Percentiles rank a stretch among this genome's conserved stretches.
Conservation (phyloP, 345 rosid species). For the Passiflora organensis region DNA sequence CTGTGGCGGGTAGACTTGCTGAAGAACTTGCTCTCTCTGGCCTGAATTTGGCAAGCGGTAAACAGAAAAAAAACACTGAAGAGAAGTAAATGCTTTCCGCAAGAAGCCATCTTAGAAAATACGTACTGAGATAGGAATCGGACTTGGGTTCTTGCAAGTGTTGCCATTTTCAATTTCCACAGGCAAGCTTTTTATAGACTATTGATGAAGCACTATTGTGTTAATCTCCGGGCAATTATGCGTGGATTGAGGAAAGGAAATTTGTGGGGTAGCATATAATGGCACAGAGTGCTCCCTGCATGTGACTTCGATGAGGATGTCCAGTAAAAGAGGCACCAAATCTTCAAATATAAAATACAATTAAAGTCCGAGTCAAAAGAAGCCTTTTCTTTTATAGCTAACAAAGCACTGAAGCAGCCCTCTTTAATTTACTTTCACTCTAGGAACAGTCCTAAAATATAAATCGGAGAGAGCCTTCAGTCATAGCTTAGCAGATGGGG, state of each 20-base stretch:
- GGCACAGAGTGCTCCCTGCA: slow-evolving; percentile 23
- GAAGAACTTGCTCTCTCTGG: slow-evolving; percentile 58
- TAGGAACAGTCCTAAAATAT: not conserved
- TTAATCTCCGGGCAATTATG: slow-evolving; percentile 28
- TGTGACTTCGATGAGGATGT: slow-evolving; percentile 30
- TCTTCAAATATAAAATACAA: not conserved
- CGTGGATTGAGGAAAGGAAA: slow-evolving; percentile 50
- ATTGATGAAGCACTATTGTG: too few species aligned
- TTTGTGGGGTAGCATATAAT: slow-evolving; percentile 33
- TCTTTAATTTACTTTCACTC: slow-evolving; percentile 10
- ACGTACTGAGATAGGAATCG: too few species aligned
- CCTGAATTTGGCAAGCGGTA: slow-evolving; percentile 29
- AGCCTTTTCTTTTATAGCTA: not conserved
- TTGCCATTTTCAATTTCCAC: not conserved
- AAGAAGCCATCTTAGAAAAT: slow-evolving; percentile 34
- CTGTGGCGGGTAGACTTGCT: slow-evolving; percentile 44
- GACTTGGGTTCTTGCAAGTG: too few species aligned
- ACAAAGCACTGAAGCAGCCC: slow-evolving; percentile 1
- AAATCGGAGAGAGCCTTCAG: not conserved
- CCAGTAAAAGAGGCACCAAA: slow-evolving; percentile 13
- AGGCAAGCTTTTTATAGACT: not conserved
- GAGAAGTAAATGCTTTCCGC: slow-evolving; percentile 7
- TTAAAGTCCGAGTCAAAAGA: slow-evolving; percentile 15
- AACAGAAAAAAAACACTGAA: slow-evolving; percentile 21
- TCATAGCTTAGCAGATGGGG: slow-evolving; percentile 5